Percentiles rank a stretch among this genome's conserved stretches.
Evolutionary conservation across 208 protist species (phyloP).

Genomic region (Trypanosomatidae sp.): DNA sequence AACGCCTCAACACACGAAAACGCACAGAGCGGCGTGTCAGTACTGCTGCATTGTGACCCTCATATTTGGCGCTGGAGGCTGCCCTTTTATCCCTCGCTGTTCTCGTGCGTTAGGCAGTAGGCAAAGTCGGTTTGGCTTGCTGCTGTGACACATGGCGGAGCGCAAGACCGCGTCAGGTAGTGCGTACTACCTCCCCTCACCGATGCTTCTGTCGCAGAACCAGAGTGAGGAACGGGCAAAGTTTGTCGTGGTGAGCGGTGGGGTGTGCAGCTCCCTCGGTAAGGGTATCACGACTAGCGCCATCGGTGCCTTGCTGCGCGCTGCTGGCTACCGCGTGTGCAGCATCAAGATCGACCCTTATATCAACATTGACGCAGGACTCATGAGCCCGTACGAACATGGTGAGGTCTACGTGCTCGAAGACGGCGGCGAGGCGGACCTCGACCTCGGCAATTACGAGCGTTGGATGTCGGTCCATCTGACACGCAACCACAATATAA

Average conservation of each 20-base stretch:
- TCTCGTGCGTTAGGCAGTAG: neutral
- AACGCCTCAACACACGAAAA: neutral
- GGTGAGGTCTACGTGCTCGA: constrained; percentile 99
- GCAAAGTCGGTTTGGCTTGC: neutral
- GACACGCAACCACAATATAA: constrained; percentile 98
- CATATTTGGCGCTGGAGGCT: too few species aligned
- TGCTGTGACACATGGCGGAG: constrained; percentile 26
- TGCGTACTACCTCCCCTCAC: constrained; percentile 82
- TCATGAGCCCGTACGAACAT: constrained; percentile 97
- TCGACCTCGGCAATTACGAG: constrained; percentile 99
- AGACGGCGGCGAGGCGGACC: constrained; percentile 97
- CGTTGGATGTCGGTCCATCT: constrained; percentile 97
- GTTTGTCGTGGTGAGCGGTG: constrained; percentile 98
- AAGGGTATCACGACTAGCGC: constrained; percentile 95
- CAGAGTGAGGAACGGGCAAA: constrained; percentile 53
- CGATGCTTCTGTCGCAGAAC: constrained; percentile 56
- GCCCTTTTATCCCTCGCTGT: neutral
- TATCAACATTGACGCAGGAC: constrained; percentile 96
- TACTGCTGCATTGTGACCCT: too few species aligned
- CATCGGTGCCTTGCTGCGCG: constrained; percentile 83
- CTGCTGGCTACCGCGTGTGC: constrained; percentile 93
- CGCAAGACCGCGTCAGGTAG: constrained; percentile 58
- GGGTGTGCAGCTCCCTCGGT: constrained; percentile 98
- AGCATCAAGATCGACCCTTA: constrained; percentile 99
- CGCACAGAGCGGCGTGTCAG: neutral